Evolutionary conservation across 2,329 filamentous ascomycete species (phyloP).

Genomic region (Fusarium compactum): DNA sequence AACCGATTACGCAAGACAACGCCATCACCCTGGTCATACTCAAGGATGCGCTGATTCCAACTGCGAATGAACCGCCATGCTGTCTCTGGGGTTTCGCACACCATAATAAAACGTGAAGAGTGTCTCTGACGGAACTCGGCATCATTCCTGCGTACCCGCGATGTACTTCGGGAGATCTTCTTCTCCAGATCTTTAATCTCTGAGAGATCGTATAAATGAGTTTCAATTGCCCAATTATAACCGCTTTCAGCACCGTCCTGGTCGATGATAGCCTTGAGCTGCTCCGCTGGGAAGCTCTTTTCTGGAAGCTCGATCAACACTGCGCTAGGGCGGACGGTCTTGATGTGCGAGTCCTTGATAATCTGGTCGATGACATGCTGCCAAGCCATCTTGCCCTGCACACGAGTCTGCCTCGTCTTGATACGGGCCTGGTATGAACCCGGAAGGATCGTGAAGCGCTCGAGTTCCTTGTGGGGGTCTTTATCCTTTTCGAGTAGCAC

Average conservation of each 20-base stretch:
- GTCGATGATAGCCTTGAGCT: slow-evolving; percentile 29
- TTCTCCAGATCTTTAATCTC: slow-evolving; percentile 10
- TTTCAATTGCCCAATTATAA: slow-evolving; percentile 27
- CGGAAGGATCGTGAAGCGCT: slow-evolving; percentile 48
- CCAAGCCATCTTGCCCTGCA: slow-evolving; percentile 45
- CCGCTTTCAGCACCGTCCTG: slow-evolving; percentile 24
- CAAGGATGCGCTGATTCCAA: slow-evolving; percentile 55
- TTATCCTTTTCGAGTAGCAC: slow-evolving; percentile 39
- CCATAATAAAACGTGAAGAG: slow-evolving; percentile 50
- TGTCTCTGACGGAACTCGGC: slow-evolving; percentile 38
- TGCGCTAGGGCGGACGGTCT: slow-evolving; percentile 42
- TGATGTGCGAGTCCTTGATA: slow-evolving; percentile 39
- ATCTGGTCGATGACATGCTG: slow-evolving; percentile 40
- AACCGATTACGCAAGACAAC: slow-evolving; percentile 39
- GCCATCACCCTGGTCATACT: slow-evolving; percentile 26
- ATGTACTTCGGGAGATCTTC: background rate
- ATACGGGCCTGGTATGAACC: slow-evolving; percentile 38
- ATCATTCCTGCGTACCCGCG: slow-evolving; percentile 20
- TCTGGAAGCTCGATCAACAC: slow-evolving; percentile 51
- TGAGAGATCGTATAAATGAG: slow-evolving; percentile 26
- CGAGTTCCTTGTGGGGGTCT: slow-evolving; percentile 43
- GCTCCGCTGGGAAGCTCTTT: slow-evolving; percentile 46
- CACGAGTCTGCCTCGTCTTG: slow-evolving; percentile 34
- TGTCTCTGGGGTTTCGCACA: slow-evolving; percentile 49
- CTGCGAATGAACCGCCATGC: slow-evolving; percentile 57